Evolutionary conservation across 1,139 yeast species (phyloP).

Genomic region (Zygosaccharomyces pseudobailii): DNA sequence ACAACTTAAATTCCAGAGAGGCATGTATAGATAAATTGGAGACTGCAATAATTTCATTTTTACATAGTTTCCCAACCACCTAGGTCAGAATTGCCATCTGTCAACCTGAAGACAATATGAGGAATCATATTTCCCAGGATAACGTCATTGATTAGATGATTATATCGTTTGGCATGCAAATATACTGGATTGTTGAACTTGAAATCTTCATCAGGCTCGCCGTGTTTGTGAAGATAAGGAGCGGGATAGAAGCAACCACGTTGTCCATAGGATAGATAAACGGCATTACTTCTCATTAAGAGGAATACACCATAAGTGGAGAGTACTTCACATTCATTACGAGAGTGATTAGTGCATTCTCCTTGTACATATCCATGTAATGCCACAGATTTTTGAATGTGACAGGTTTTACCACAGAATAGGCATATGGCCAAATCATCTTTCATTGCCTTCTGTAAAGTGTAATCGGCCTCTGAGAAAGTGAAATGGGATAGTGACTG

Average conservation of each 20-base stretch:
- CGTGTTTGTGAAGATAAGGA: conserved; percentile 83
- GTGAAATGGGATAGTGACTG: conserved; percentile 66
- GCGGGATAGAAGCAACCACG: conserved; percentile 77
- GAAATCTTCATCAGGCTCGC: conserved; percentile 74
- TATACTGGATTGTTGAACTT: conserved; percentile 71
- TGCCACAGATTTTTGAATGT: conserved; percentile 50
- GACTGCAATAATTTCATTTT: not conserved
- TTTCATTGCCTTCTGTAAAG: conserved; percentile 22
- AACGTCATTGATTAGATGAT: conserved; percentile 57
- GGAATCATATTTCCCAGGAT: conserved; percentile 82
- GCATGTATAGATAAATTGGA: not conserved
- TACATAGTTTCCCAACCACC: conserved; percentile 96
- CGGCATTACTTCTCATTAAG: conserved; percentile 69
- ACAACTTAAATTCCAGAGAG: not conserved
- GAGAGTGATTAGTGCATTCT: conserved; percentile 62
- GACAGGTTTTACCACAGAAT: conserved; percentile 69
- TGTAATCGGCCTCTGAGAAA: conserved; percentile 24
- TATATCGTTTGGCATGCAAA: conserved; percentile 59
- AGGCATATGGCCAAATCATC: conserved; percentile 83
- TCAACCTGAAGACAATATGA: conserved; percentile 68
- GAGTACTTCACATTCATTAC: conserved; percentile 52
- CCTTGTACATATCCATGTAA: conserved; percentile 47
- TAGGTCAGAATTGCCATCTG: conserved; percentile 73
- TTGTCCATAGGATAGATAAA: conserved; percentile 56
- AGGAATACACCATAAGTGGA: conserved; percentile 72